phyloP scores from a whole-genome alignment of 2,329 filamentous ascomycete species.

The Ophiobolus disseminans region DNA sequence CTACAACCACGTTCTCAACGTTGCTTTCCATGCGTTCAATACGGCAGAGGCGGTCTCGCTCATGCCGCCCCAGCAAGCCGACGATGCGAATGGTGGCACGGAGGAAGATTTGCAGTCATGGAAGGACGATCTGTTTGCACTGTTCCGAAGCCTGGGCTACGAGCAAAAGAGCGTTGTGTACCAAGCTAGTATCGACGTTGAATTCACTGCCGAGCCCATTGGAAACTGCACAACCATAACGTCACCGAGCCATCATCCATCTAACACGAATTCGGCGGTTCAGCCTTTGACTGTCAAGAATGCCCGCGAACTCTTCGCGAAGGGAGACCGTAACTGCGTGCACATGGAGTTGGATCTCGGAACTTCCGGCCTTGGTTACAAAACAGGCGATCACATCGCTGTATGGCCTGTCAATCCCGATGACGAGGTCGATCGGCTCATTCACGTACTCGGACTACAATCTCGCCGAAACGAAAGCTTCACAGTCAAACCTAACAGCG shows the following conservation, averaged over 20 bases:
- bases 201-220: constrained; percentile 11
- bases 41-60: constrained; percentile 42
- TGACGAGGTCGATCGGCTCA: constrained; percentile 45
- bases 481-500: constrained; percentile 37
- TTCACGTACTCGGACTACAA: constrained; percentile 36
- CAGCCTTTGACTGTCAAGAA: constrained; percentile 40
- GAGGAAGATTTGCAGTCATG: constrained; percentile 54
- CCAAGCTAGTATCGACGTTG: constrained; percentile 40
- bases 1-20: constrained; percentile 54
- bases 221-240: constrained; percentile 5
- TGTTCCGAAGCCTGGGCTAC: constrained; percentile 43
- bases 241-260: constrained; percentile 33
- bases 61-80: constrained; percentile 46
- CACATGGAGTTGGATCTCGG: constrained; percentile 52
- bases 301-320: constrained; percentile 46
- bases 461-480: constrained; percentile 27
- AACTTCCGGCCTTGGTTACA: constrained; percentile 49
- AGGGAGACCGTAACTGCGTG: constrained; percentile 49
- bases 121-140: constrained; percentile 48
- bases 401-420: constrained; percentile 52
- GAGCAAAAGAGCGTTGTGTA: constrained; percentile 45
- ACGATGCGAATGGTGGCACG: constrained; percentile 53
- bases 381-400: constrained; percentile 54
- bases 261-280: constrained; percentile 40
- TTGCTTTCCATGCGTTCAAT: constrained; percentile 42